A percentile compares a stretch with the other conserved stretches of the same genome.
Evolutionary conservation across 2,329 filamentous ascomycete species (phyloP).

Genomic region (Neonectria faginata): DNA sequence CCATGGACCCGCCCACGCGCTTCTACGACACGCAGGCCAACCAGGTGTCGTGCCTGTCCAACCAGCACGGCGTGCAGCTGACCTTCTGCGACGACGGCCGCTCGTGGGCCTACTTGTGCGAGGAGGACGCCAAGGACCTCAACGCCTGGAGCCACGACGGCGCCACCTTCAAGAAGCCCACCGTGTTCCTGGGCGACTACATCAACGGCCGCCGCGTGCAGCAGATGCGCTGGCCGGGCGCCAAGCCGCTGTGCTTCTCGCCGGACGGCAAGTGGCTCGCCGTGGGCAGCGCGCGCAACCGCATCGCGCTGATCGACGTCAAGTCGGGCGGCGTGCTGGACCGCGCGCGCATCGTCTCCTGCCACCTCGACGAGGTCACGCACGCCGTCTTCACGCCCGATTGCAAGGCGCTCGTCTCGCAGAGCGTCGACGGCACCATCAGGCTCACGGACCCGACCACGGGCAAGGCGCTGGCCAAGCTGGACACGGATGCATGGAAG

Average conservation of each 20-base stretch:
- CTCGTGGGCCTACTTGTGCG: conserved; percentile 43
- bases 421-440: conserved; percentile 46
- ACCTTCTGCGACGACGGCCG: conserved; percentile 37
- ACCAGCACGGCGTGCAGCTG: conserved; percentile 44
- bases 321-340: conserved; percentile 21
- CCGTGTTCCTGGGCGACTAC: conserved; percentile 42
- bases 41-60: conserved; percentile 34
- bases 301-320: conserved; percentile 42
- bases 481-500: conserved; percentile 47
- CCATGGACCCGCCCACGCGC: conserved; percentile 42
- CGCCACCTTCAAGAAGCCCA: conserved; percentile 38
- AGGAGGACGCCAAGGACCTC: conserved; percentile 42
- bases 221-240: conserved; percentile 38
- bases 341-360: conserved; percentile 35
- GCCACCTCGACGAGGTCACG: conserved; percentile 43
- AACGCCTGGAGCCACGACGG: conserved; percentile 39
- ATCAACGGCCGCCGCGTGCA: conserved; percentile 38
- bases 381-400: conserved; percentile 46
- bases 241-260: conserved; percentile 43
- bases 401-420: conserved; percentile 37
- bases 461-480: conserved; percentile 43
- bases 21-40: conserved; percentile 42
- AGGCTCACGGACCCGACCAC: conserved; percentile 40
- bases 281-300: conserved; percentile 36
- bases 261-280: conserved; percentile 41